Conservation (phyloP, 2,329 filamentous ascomycete species). For the Aspergillus quadrilineatus region DNA sequence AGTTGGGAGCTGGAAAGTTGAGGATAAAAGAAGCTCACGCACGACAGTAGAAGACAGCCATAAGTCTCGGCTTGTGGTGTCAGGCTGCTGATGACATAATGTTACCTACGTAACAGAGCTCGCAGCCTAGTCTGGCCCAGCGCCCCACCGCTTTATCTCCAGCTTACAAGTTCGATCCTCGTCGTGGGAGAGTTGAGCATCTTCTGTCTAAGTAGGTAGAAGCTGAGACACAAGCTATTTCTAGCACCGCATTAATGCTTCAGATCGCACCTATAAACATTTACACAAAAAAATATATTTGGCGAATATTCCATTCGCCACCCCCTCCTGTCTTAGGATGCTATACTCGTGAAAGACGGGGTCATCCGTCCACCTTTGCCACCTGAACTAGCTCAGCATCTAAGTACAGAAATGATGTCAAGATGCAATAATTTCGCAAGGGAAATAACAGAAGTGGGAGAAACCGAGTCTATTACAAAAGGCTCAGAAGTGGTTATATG, state of each 20-base stretch:
- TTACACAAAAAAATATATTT: neutral
- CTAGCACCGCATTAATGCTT: neutral
- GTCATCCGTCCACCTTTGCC: neutral
- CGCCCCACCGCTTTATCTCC: neutral
- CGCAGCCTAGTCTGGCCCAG: conserved; percentile 19
- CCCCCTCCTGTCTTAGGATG: neutral
- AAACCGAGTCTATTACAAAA: too few relatives aligned
- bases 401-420: too few relatives aligned
- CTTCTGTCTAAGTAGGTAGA: neutral
- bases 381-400: neutral
- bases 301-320: neutral
- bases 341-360: neutral
- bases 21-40: conserved; percentile 17
- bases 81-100: conserved; percentile 28
- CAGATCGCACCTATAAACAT: neutral
- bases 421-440: too few relatives aligned
- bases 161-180: conserved; percentile 5
- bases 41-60: conserved; percentile 20
- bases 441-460: too few relatives aligned
- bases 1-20: conserved; percentile 8
- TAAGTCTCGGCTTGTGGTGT: conserved; percentile 18
- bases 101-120: conserved; percentile 22
- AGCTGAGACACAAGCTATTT: neutral
- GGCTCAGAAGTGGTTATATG: too few relatives aligned
- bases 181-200: neutral